phyloP scores from a whole-genome alignment of 2,329 filamentous ascomycete genomes.

The Camptophora hylomeconis region DNA sequence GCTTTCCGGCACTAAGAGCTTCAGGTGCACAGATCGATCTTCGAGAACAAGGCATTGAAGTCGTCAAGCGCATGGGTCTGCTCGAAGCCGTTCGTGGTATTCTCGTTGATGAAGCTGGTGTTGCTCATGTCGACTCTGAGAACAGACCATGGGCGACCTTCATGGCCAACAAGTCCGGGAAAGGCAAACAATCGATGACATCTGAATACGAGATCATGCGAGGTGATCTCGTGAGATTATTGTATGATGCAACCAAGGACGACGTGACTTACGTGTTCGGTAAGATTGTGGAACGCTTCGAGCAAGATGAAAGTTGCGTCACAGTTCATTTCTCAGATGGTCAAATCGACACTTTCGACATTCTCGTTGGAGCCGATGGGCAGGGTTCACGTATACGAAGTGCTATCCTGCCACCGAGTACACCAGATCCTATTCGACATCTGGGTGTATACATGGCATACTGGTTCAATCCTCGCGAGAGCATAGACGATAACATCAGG shows the following conservation, averaged over 20 bases:
- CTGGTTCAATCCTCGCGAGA: constrained; percentile 25
- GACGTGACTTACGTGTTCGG: constrained; percentile 23
- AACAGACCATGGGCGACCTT: constrained; percentile 31
- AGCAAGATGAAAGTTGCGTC: constrained; percentile 12
- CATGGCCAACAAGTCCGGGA: constrained; percentile 25
- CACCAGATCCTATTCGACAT: constrained; percentile 15
- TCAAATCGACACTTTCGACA: constrained; percentile 15
- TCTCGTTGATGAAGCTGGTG: constrained; percentile 34
- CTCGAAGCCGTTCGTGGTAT: constrained; percentile 27
- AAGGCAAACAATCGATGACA: constrained; percentile 27
- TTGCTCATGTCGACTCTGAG: constrained; percentile 31
- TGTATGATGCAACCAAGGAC: constrained; percentile 23
- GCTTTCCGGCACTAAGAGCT: constrained; percentile 29
- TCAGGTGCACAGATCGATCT: constrained; percentile 43
- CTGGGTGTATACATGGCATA: constrained; percentile 22
- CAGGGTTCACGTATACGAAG: constrained; percentile 16
- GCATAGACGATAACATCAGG: constrained; percentile 24
- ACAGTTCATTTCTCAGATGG: constrained; percentile 19
- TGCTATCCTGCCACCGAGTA: constrained; percentile 12
- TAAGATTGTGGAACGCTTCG: constrained; percentile 17
- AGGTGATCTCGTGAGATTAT: constrained; percentile 34
- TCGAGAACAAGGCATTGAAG: constrained; percentile 37
- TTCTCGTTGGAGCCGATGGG: constrained; percentile 22
- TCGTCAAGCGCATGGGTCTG: constrained; percentile 42
- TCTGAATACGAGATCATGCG: constrained; percentile 47